Percentiles rank a stretch among this genome's conserved stretches.
Evolutionary conservation across 225 moss, liverwort and hornwort species (phyloP).

Genomic region (Polytrichum commune): DNA sequence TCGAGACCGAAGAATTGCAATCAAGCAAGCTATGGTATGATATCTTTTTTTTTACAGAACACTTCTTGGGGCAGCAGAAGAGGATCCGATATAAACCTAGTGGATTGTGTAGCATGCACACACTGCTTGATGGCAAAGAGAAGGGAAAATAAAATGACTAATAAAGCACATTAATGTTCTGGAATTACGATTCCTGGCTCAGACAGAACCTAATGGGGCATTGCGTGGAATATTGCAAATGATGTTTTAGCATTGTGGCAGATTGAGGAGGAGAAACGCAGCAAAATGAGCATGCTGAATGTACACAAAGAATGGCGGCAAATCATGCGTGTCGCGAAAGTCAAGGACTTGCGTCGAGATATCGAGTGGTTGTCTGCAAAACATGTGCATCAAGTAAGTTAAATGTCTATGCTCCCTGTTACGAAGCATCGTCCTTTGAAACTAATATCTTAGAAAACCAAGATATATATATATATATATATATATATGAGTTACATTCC

Average conservation of each 20-base stretch:
- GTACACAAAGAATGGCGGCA: constrained; percentile 76
- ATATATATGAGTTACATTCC: too few species aligned
- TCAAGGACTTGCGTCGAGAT: constrained; percentile 43
- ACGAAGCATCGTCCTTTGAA: background rate
- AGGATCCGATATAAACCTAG: background rate
- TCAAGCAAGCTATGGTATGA: constrained; percentile 53
- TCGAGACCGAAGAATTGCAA: constrained; percentile 36
- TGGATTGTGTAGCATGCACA: background rate
- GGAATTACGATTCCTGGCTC: background rate
- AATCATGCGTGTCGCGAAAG: constrained; percentile 60
- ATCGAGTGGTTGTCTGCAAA: constrained; percentile 54
- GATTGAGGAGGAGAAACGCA: constrained; percentile 60
- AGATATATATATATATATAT: too few species aligned
- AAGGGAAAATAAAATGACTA: background rate
- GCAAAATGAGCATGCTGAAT: constrained; percentile 56
- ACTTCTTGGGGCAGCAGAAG: too few species aligned
- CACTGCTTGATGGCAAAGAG: background rate
- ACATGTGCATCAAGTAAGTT: constrained; percentile 42
- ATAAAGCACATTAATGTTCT: background rate
- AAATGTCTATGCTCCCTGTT: background rate
- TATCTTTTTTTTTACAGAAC: background rate
- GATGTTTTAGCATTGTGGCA: constrained; percentile 7
- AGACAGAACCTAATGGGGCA: background rate
- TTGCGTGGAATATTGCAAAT: background rate
- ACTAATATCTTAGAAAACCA: background rate